Percentiles rank a stretch among this genome's conserved stretches.
These are phyloP conservation scores for Senna tora DNA, from an alignment of 306 rosid species.

Conservation along the genomic window DNA sequence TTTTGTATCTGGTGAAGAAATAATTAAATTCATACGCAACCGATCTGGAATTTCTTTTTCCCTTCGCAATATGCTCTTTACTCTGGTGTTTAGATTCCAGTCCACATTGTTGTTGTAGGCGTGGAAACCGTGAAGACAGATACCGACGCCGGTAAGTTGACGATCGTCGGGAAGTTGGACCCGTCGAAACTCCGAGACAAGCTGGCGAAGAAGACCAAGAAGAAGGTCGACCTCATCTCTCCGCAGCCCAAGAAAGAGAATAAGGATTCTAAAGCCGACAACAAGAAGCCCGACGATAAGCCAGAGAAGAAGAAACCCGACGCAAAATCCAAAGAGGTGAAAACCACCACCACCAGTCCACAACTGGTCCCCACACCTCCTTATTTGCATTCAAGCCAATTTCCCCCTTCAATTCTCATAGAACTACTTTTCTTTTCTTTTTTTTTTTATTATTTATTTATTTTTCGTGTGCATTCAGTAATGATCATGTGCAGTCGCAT, in stretches of 20 bases:
- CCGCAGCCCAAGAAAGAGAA: conserved; percentile 56
- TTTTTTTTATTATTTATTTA: neutral
- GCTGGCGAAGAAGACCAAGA: conserved; percentile 52
- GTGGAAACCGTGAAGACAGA: conserved; percentile 53
- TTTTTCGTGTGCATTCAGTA: neutral
- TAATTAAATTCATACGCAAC: neutral
- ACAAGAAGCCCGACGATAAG: conserved; percentile 13
- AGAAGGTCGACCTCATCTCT: conserved; percentile 64
- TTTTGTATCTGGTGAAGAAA: neutral
- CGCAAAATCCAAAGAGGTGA: conserved; percentile 58
- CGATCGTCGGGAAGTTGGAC: conserved; percentile 59
- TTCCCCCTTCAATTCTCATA: neutral
- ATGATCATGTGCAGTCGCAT: neutral
- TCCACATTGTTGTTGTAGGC: conserved; percentile 50
- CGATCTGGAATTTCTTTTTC: neutral
- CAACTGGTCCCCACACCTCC: neutral
- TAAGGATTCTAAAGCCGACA: conserved; percentile 41
- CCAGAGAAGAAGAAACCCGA: conserved; percentile 34
- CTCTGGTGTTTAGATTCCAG: conserved; percentile 39
- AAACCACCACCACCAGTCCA: neutral
- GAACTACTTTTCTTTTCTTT: neutral
- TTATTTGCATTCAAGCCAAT: neutral
- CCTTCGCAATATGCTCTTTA: conserved; percentile 3
- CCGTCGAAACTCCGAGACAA: conserved; percentile 53
- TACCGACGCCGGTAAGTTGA: conserved; percentile 50